A percentile compares a stretch with the other conserved stretches of the same genome.
phyloP scores from a whole-genome alignment of 139 green algal genomes.

The Edaphochlamys debaryana region DNA sequence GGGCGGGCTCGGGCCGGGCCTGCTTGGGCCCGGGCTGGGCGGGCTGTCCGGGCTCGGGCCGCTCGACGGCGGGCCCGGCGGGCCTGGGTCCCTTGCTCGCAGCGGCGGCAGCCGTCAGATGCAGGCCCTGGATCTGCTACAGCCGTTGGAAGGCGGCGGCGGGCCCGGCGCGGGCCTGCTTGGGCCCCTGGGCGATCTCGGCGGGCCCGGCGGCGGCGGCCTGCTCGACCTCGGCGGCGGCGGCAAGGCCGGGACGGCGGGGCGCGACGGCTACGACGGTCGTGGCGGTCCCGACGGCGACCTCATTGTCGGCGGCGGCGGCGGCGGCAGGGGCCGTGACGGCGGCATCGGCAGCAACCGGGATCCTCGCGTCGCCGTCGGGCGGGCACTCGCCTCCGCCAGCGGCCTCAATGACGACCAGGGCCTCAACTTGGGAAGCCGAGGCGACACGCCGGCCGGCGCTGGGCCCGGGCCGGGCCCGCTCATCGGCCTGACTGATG shows the following conservation, averaged over 20 bases:
- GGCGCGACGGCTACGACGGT: no score
- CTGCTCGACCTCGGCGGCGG: background rate
- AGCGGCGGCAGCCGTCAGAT: slow-evolving; percentile 10
- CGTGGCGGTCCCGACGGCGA: no score
- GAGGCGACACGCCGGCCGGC: no score
- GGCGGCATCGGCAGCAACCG: background rate
- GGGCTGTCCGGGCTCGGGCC: background rate
- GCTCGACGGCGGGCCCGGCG: no score
- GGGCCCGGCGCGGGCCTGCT: background rate
- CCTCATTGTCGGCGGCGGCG: background rate
- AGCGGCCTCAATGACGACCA: no score
- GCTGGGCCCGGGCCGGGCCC: no score
- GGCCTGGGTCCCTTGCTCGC: background rate
- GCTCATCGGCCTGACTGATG: no score
- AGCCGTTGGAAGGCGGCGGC: slow-evolving; percentile 3
- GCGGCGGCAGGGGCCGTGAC: background rate
- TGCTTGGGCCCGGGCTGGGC: background rate
- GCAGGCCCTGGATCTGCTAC: slow-evolving; percentile 4
- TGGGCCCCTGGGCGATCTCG: background rate
- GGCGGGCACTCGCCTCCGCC: background rate
- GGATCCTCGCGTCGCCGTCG: background rate
- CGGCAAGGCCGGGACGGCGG: no score
- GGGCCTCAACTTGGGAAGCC: no score
- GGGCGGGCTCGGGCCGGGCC: background rate
- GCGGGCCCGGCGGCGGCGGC: background rate